Base-by-base conservation (phyloP, 176 grass and related monocot species). In the Zoysia pacifica region DNA sequence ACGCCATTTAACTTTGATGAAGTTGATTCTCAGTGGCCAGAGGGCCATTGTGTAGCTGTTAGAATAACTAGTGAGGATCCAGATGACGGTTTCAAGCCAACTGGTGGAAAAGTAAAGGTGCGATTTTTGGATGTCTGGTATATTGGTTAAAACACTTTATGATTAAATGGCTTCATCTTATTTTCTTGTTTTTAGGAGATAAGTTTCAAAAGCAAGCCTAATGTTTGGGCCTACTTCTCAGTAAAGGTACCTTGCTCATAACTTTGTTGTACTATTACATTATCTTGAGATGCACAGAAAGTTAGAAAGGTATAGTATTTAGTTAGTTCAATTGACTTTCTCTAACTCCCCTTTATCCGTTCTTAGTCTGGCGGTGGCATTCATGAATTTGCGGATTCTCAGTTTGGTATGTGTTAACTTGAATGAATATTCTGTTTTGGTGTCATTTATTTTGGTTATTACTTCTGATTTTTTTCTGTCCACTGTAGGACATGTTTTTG, bases 41-140 rank as follows among this genome's bases (percentile, higher is more conserved):
- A 91, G 90, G 92, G 92, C 70, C 96, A 99, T 78, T 93, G 88
- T 88, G 84, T 99, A 55, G 96, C 96, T 46, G 96, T 99, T 75
- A 87, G 92, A 72, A 75, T 99, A 71, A 99, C 96, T 40, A 99
- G 96, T 8, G 96, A 99, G 86, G 82, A 99, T 80, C 96, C 96
- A 46, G 96, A 95, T 89, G 96, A 99, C 84, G 96, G 96, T 58
- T 99, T 99, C 64, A 99, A 99, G 83, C 96, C 96, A 83, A 99
- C 92, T 41, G 86, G 96, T 55, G 96, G 96, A 67, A 91, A 93
- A 93, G 90, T 99, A 45, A 91, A 93, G 96, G 96, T 99, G 81
- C 19, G 75, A 36, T 84, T 67, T 85, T 7, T 4, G 60, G 10
- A 72, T 89, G 77, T 9, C 42, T 37, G 37, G 47, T 76, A 45